A percentile compares a stretch with the other conserved stretches of the same genome.
phyloP scores from a whole-genome alignment of 805 yeast genomes.

The Sugiyamaella qingdaonensis region DNA sequence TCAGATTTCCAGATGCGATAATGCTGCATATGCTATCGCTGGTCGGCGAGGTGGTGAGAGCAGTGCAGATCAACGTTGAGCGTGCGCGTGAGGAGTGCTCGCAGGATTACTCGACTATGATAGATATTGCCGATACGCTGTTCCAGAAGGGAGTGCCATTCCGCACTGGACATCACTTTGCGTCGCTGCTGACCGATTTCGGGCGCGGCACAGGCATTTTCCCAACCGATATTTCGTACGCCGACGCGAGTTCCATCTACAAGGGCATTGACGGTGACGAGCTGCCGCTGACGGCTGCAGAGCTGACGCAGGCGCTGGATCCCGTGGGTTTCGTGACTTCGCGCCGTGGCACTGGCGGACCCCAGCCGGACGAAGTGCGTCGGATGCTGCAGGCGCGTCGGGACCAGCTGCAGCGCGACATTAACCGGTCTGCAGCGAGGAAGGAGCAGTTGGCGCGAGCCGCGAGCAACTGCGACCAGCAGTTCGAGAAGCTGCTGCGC shows the following conservation, averaged over 20 bases:
- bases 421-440: not conserved
- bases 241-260: slow-evolving; percentile 8
- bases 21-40: slow-evolving; percentile 12
- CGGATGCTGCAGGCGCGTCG: slow-evolving; percentile 8
- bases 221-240: slow-evolving; percentile 12
- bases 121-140: slow-evolving; percentile 13
- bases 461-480: not conserved
- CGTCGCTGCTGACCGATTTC: slow-evolving; percentile 13
- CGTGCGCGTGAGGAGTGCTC: slow-evolving; percentile 13
- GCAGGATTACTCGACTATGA: slow-evolving; percentile 15
- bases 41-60: slow-evolving; percentile 4
- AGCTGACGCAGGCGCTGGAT: slow-evolving; percentile 10
- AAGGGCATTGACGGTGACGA: slow-evolving; percentile 4
- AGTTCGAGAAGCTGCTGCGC: not conserved
- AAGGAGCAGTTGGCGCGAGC: not conserved
- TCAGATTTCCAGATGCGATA: slow-evolving; percentile 9
- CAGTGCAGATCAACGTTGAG: slow-evolving; percentile 9
- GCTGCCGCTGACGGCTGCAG: slow-evolving; percentile 10
- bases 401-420: not conserved
- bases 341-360: slow-evolving; percentile 15
- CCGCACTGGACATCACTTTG: slow-evolving; percentile 14
- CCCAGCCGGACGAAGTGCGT: slow-evolving; percentile 10
- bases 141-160: slow-evolving; percentile 14
- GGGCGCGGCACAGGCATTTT: slow-evolving; percentile 10
- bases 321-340: slow-evolving; percentile 9